Evolutionary conservation across 805 yeast species (phyloP), one percentile per base, ranked within the genome.

Genomic region (Metschnikowia chrysomelidarum): DNA sequence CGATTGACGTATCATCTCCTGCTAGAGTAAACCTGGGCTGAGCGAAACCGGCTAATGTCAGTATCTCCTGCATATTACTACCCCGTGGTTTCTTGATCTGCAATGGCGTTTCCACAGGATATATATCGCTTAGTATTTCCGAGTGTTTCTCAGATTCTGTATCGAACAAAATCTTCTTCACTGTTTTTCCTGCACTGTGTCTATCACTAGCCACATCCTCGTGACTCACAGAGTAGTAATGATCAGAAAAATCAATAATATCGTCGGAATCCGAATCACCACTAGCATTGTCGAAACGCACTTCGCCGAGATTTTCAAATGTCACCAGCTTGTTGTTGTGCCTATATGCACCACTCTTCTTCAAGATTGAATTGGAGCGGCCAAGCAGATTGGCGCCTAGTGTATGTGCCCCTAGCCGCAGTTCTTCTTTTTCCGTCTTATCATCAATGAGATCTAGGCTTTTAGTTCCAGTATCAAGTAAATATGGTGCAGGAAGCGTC

Each of bases 51-150:
- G 10, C n/a, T 13, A 30, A 14, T 1, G 20, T 25, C 4, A 30
- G 15, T 4, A 18, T 4, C 7, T 13, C 24, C 6, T 11, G 20
- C 10, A 19, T 12, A 18, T 17, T 31, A 15, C 5, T 21, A 10
- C 17, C n/a, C 5, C 40, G 25, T n/a, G 35, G 49, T 43, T 65
- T 64, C 24, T 47, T 54, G 23, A 66, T 46, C 3, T 59, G 51
- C 27, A 67, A 51, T 7, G 70, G 70, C 3, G 57, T 43, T 28
- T 62, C 66, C 19, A 48, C 50, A 4, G 66, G 61, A 30, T 51
- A 62, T 0, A 60, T 43, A 29, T 72, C 76, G 43, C 73, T 67
- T 17, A 67, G 50, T 4, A 67, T 59, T 34, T 72, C 77, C 2
- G 66, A 64, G 19, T 47, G 47, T 39, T 59, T 62, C 12, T 63